Evolutionary conservation across 1,284 basidiomycete genomes (phyloP).

Genomic region (Athelia sp.): DNA sequence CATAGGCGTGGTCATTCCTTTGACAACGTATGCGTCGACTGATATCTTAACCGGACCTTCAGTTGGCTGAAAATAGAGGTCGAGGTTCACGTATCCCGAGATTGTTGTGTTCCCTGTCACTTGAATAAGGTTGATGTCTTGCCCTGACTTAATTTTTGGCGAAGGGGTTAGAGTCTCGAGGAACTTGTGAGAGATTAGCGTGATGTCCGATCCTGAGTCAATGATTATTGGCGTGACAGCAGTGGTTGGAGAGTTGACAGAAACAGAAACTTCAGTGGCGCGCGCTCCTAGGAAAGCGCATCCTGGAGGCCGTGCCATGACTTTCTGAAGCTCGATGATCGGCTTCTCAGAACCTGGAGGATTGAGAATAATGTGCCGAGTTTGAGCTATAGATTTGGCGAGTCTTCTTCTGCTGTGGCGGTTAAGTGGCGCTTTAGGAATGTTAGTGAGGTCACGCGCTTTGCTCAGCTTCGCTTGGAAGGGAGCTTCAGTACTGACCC

Average conservation of each 20-base stretch:
- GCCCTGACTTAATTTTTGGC: neutral
- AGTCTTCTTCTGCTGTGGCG: slow-evolving; percentile 1
- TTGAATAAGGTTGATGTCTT: neutral
- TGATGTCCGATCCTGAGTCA: slow-evolving; percentile 16
- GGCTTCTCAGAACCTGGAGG: slow-evolving; percentile 2
- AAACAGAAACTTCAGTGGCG: slow-evolving; percentile 14
- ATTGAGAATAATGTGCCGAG: neutral
- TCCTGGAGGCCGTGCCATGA: slow-evolving; percentile 24
- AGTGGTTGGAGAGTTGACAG: slow-evolving; percentile 6
- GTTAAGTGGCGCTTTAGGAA: neutral
- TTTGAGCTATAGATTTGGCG: slow-evolving; percentile 2
- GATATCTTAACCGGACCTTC: neutral
- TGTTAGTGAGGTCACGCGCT: too few species aligned
- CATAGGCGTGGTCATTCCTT: slow-evolving; percentile 1
- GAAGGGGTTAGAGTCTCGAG: slow-evolving; percentile 6
- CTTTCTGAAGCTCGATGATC: slow-evolving; percentile 11
- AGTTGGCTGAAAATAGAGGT: neutral
- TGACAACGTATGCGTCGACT: neutral
- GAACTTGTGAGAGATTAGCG: slow-evolving; percentile 9
- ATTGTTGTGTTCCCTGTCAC: neutral
- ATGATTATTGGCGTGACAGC: slow-evolving; percentile 1
- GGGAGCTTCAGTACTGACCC: neutral
- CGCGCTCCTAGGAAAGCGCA: slow-evolving; percentile 22
- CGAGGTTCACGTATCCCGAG: neutral
- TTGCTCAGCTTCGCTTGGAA: too few species aligned